These are phyloP conservation scores for Talaromyces marneffei DNA, from an alignment of 2,329 filamentous ascomycete species.

Conservation along the genomic window DNA sequence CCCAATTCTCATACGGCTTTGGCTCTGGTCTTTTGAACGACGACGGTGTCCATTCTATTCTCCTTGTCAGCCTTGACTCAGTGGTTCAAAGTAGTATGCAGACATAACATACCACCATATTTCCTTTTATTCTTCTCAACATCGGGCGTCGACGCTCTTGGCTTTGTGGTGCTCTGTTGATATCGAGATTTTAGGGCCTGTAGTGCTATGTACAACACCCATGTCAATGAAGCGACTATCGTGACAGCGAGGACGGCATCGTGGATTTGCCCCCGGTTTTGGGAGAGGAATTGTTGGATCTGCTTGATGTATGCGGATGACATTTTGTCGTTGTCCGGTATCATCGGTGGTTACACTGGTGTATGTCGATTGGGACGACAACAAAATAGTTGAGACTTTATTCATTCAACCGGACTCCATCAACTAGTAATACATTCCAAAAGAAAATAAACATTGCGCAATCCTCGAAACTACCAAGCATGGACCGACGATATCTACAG, in stretches of 20 bases:
- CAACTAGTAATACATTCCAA: neutral
- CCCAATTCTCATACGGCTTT: conserved; percentile 62
- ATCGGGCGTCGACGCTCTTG: conserved; percentile 34
- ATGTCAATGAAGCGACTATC: conserved; percentile 19
- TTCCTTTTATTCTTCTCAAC: conserved; percentile 41
- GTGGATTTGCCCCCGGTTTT: neutral
- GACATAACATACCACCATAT: conserved; percentile 41
- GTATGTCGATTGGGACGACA: neutral
- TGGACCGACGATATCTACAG: neutral
- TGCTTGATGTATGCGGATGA: neutral
- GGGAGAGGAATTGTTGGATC: neutral
- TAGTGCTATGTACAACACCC: conserved; percentile 22
- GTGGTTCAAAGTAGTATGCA: neutral
- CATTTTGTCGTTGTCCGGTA: neutral
- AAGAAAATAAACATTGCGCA: neutral
- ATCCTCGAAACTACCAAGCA: neutral
- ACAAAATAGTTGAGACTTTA: neutral
- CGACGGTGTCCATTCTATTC: conserved; percentile 51
- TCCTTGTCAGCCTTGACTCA: neutral
- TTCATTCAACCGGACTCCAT: neutral
- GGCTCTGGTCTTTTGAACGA: conserved; percentile 57
- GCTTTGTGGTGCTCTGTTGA: neutral
- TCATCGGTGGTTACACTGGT: neutral
- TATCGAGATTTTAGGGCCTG: conserved; percentile 23
- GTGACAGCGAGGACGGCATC: neutral